Evolutionary conservation across 352 stramenopile genomes (phyloP), one percentile per base, ranked within the genome.

Genomic region (Pythium folliculosum): DNA sequence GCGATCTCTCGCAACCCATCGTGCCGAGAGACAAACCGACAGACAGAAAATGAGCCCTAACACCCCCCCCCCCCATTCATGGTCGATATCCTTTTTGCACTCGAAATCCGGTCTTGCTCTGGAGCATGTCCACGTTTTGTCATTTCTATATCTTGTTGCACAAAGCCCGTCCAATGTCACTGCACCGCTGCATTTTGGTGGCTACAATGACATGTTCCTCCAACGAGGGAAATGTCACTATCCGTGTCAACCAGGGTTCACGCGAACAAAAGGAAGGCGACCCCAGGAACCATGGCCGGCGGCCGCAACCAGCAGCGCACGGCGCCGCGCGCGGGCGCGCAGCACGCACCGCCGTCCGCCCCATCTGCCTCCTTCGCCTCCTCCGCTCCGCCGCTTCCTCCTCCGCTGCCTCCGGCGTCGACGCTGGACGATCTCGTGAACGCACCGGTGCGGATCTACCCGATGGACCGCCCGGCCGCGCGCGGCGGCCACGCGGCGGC

Each of bases 361-460:
- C 23, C 56, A 32, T 32, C 40, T 47, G 9, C 40, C 17, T n/a
- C 40, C 14, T 38, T 27, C 30, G 17, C 38, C 27, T 8, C 32
- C 19, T 8, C 32, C 19, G 23, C 59, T 65, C 54, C 65, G 14
- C 60, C 54, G 37, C 35, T 63, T 7, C 61, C 67, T 30, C 67
- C 61, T 44, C 61, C 61, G n/a, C 60, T 63, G 8, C 48, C 61
- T 48, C 44, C 61, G 16, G n/a, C 44, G 5, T 30, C 58, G 19
- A 44, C 59, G 21, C 59, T 71, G 2, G 60, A 75, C 0, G 59
- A 68, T 3, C 37, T 75, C 21, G 35, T 43, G 23, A 75, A 75
- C 37, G 52, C 50, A n/a, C 84, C 81, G 13, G 70, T 90, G 23
- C 82, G 80, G 21, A 73, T 92, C 58, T 92, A 87, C 61, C 84